These are phyloP conservation scores for Tetraselmis chui DNA, from an alignment of 139 green algal species.

Conservation along the genomic window DNA sequence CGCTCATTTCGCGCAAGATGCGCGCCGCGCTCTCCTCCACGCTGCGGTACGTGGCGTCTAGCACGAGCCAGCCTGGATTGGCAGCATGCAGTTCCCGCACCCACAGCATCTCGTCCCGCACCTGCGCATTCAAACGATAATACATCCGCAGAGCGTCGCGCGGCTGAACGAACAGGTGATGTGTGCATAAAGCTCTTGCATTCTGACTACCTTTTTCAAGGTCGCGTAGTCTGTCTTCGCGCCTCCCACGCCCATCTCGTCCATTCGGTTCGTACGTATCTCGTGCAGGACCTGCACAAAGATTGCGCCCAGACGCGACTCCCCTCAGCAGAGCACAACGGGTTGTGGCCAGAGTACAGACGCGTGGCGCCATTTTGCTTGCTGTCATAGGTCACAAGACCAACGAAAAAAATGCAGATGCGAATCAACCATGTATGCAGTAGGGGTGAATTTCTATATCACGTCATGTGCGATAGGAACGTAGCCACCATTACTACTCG, in stretches of 20 bases:
- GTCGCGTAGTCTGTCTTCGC: constrained; percentile 29
- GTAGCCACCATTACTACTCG: too few species aligned
- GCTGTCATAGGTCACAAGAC: too few species aligned
- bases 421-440: too few species aligned
- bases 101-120: constrained; percentile 28
- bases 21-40: constrained; percentile 48
- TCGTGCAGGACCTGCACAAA: constrained; percentile 27
- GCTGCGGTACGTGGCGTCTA: constrained; percentile 40
- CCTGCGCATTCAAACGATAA: background rate
- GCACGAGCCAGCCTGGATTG: constrained; percentile 41
- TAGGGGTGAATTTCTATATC: too few species aligned
- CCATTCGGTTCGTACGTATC: constrained; percentile 44
- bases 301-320: too few species aligned
- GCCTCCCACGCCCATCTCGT: constrained; percentile 30
- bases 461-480: too few species aligned
- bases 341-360: too few species aligned
- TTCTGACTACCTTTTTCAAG: constrained; percentile 24
- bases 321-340: too few species aligned
- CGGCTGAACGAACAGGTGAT: constrained; percentile 2
- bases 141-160: background rate
- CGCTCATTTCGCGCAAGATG: constrained; percentile 41
- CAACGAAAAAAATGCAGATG: too few species aligned
- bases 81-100: constrained; percentile 33
- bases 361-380: too few species aligned
- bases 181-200: background rate